Conservation (phyloP, 352 stramenopile genomes). For the Elongisporangium anandrum region DNA sequence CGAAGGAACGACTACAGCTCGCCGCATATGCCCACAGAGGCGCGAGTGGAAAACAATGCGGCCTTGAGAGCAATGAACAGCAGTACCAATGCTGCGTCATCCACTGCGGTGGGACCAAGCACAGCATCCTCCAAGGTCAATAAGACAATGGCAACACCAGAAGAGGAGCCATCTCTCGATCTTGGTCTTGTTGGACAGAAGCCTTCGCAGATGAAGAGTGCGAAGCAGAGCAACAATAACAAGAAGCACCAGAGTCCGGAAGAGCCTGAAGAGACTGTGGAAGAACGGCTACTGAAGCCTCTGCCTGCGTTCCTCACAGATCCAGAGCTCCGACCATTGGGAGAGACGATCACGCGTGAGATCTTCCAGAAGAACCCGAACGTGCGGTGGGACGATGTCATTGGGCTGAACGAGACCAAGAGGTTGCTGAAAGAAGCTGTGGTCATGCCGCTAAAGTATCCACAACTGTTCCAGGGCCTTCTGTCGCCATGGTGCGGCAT, state of each 20-base stretch:
- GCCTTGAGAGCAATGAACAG: constrained; percentile 54
- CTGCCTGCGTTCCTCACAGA: constrained; percentile 85
- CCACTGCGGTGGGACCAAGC: neutral
- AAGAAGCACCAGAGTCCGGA: constrained; percentile 23
- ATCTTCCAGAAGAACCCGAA: constrained; percentile 92
- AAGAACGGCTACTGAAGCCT: constrained; percentile 82
- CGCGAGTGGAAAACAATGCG: constrained; percentile 76
- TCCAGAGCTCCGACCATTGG: constrained; percentile 80
- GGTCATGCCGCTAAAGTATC: constrained; percentile 94
- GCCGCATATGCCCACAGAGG: constrained; percentile 67
- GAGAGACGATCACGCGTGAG: constrained; percentile 87
- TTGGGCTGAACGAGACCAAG: constrained; percentile 90
- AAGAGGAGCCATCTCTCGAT: constrained; percentile 42
- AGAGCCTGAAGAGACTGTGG: constrained; percentile 39
- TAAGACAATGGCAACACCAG: constrained; percentile 8
- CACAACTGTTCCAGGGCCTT: constrained; percentile 93
- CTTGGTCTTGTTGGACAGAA: constrained; percentile 70
- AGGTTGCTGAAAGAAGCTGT: constrained; percentile 93
- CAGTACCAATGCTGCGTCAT: constrained; percentile 14
- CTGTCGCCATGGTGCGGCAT: constrained; percentile 89
- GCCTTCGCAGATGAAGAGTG: constrained; percentile 29
- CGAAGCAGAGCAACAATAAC: constrained; percentile 9
- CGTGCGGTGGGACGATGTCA: constrained; percentile 86
- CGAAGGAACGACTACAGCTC: constrained; percentile 77
- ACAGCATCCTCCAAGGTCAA: constrained; percentile 3